Evolutionary conservation across 345 rosid genomes (phyloP).

Genomic region (Jatropha curcas): DNA sequence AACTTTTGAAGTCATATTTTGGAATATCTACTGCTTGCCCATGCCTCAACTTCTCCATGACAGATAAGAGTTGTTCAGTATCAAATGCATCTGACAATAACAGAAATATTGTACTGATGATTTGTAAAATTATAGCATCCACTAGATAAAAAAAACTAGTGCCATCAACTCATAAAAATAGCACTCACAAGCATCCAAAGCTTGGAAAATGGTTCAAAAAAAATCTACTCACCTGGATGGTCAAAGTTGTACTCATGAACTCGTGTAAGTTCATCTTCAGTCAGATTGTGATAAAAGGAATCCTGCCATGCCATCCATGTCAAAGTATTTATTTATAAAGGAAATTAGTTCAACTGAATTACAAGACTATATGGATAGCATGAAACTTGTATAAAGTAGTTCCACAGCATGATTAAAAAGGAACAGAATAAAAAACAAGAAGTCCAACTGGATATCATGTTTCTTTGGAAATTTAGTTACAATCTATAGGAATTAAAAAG

Average conservation of each 20-base stretch:
- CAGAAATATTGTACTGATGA: conserved; percentile 19
- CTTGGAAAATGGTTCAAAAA: conserved; percentile 3
- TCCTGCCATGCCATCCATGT: conserved; percentile 65
- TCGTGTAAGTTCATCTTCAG: conserved; percentile 76
- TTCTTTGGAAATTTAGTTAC: neutral
- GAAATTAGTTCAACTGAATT: neutral
- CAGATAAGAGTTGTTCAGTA: conserved; percentile 66
- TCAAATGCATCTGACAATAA: conserved; percentile 85
- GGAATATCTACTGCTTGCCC: conserved; percentile 93
- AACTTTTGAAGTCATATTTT: conserved; percentile 89
- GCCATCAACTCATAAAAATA: conserved; percentile 1
- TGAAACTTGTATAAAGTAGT: neutral
- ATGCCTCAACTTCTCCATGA: conserved; percentile 88
- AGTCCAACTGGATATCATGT: neutral
- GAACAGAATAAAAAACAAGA: neutral
- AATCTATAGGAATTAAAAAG: neutral
- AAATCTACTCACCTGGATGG: conserved; percentile 88
- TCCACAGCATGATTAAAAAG: neutral
- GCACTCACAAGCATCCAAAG: neutral
- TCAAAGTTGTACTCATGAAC: conserved; percentile 99
- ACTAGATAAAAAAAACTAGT: neutral
- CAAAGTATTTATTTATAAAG: conserved; percentile 11
- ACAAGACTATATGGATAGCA: neutral
- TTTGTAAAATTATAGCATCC: conserved; percentile 1
- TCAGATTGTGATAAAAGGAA: conserved; percentile 95